Conservation (phyloP, 768 basidiomycete genomes). For the Exsudoporus frostii region DNA sequence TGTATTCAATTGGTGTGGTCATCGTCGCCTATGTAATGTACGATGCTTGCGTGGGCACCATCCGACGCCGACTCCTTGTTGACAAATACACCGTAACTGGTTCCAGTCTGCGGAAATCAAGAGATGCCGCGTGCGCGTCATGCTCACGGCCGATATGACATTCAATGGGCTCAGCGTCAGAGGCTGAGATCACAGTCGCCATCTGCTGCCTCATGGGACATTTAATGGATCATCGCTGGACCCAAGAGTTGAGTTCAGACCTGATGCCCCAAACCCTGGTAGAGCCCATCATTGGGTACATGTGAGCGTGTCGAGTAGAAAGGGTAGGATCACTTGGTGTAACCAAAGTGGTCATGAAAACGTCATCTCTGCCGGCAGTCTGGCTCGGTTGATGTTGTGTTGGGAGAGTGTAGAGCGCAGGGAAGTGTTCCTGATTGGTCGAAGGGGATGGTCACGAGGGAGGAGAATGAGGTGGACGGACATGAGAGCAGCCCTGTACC, state of each 20-base stretch:
- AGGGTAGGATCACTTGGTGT: neutral
- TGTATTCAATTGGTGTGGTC: too few relatives aligned
- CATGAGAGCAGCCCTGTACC: neutral
- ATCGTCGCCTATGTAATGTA: too few relatives aligned
- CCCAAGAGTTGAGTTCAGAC: neutral
- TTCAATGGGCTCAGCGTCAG: neutral
- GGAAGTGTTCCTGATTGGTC: too few relatives aligned
- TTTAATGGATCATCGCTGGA: neutral
- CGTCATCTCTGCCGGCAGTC: too few relatives aligned
- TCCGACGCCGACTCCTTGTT: too few relatives aligned
- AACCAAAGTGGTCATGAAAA: neutral
- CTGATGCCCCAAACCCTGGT: slow-evolving; percentile 1
- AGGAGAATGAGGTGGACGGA: too few relatives aligned
- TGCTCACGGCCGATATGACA: neutral
- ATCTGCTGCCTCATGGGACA: slow-evolving; percentile 1
- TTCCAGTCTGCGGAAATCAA: neutral
- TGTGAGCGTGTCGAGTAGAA: neutral
- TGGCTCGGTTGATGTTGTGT: neutral
- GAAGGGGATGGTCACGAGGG: too few relatives aligned
- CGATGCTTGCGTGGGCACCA: too few relatives aligned
- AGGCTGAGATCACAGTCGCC: neutral
- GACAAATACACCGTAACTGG: too few relatives aligned
- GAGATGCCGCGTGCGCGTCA: neutral
- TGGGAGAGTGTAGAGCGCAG: neutral
- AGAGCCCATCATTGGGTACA: neutral